phyloP scores from a whole-genome alignment of 306 rosid species.

The Quercus bicolor region DNA sequence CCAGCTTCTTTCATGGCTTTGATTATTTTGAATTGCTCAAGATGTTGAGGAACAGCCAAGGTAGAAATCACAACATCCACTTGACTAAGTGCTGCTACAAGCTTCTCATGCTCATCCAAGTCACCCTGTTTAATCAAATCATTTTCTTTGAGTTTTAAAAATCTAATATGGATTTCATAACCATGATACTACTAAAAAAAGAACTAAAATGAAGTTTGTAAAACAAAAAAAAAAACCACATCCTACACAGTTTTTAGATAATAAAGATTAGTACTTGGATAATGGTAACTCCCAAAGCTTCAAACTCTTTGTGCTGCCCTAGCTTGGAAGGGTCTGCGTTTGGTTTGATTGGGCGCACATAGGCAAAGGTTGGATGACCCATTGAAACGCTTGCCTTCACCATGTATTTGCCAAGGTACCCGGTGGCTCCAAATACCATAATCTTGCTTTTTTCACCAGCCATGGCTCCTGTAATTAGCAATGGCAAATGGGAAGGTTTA shows the following conservation, averaged over 20 bases:
- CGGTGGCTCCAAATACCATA: constrained; percentile 31
- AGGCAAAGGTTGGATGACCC: constrained; percentile 39
- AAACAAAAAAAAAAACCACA: too few species aligned
- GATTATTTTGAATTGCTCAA: constrained; percentile 43
- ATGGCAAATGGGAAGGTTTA: neutral
- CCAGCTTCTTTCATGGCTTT: constrained; percentile 43
- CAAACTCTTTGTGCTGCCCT: constrained; percentile 15
- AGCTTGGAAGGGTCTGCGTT: constrained; percentile 24
- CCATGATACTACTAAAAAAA: neutral
- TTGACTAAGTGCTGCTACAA: constrained; percentile 22
- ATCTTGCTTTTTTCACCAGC: constrained; percentile 34
- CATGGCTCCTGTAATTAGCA: neutral
- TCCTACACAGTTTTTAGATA: neutral
- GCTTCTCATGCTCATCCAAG: constrained; percentile 41
- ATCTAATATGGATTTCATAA: too few species aligned
- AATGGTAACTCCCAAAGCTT: constrained; percentile 39
- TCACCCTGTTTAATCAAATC: constrained; percentile 30
- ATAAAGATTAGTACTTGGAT: constrained; percentile 19
- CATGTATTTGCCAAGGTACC: constrained; percentile 43
- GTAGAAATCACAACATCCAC: constrained; percentile 48
- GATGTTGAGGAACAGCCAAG: constrained; percentile 37
- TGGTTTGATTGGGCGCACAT: constrained; percentile 26
- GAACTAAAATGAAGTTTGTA: neutral
- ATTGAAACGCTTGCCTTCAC: constrained; percentile 38
- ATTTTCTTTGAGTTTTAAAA: neutral